Base-by-base conservation (phyloP, 2,329 filamentous ascomycete genomes). In the Trichoderma brevicompactum region DNA sequence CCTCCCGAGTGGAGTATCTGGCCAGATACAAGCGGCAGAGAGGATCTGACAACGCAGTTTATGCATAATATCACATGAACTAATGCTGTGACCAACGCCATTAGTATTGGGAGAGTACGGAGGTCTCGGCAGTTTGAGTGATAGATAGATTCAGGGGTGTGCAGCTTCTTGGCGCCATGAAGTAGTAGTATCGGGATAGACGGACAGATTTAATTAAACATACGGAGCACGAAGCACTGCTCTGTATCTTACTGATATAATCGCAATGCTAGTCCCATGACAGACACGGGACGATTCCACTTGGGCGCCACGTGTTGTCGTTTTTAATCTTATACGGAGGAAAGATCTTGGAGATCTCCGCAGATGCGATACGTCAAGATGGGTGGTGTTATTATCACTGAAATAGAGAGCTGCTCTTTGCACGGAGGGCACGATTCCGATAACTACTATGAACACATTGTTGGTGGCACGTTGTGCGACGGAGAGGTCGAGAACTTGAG, bases 281-380 rank as follows among this genome's bases (percentile, higher is more conserved):
- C 5, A 38, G 8, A 38, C 32, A 38, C 34, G 43, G 43, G 17
- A n/a, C 12, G 54, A 46, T 58, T 46, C 41, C 54, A 5, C 23
- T 36, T 34, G 23, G 38, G 8, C 10, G 38, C 38, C 38, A 23
- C 48, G 38, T 52, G 43, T 61, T 44, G 23, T 19, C 36, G 28
- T 43, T 15, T 15, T 53, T 36, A 52, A 62, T 62, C 38, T 52
- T n/a, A 36, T 43, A 34, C 38, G 10, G 38, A 15, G 7, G 12
- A 50, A 43, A 62, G 28, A 44, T 36, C n/a, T 53, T 52, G 58
- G 48, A n/a, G 40, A 19, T 36, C 23, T 52, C 58, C 40, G 7
- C 23, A 62, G 48, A 52, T 52, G 38, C n/a, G 38, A n/a, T 44
- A 34, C 38, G 44, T 43, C 58, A 44, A 50, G 38, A 44, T 62